Percentiles rank a stretch among this genome's conserved stretches.
These are phyloP conservation scores for Calocera viscosa DNA, from an alignment of 768 basidiomycete genomes.

Conservation along the genomic window DNA sequence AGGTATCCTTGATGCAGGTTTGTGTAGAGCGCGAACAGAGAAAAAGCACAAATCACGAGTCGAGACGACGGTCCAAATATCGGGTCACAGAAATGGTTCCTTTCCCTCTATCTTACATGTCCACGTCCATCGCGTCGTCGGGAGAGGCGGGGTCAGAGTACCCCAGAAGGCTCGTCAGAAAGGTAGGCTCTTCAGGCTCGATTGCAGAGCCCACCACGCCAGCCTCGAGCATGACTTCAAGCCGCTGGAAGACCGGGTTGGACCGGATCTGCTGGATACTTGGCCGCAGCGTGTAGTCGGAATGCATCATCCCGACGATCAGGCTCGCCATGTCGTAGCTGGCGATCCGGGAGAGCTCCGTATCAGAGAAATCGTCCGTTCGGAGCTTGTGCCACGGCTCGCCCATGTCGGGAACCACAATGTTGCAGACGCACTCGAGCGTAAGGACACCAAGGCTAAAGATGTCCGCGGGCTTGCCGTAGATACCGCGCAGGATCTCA, in stretches of 20 bases:
- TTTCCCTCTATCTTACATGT: slow-evolving; percentile 1
- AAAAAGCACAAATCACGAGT: not conserved
- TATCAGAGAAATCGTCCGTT: slow-evolving; percentile 79
- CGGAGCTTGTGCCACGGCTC: slow-evolving; percentile 89
- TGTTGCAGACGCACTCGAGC: slow-evolving; percentile 89
- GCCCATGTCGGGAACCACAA: slow-evolving; percentile 95
- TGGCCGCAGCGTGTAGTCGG: slow-evolving; percentile 49
- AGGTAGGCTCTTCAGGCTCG: slow-evolving; percentile 3
- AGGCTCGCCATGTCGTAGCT: slow-evolving; percentile 56
- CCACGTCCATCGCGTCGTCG: not conserved
- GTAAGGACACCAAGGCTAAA: slow-evolving; percentile 96
- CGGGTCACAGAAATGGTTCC: not conserved
- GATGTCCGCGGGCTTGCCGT: slow-evolving; percentile 88
- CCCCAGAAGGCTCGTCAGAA: not conserved
- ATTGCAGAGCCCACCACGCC: not conserved
- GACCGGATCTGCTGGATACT: slow-evolving; percentile 43
- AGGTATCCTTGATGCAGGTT: slow-evolving; percentile 4
- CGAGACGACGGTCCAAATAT: not conserved
- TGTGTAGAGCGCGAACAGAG: not conserved
- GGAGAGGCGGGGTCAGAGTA: not conserved
- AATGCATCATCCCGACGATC: slow-evolving; percentile 66
- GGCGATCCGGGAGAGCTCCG: slow-evolving; percentile 37
- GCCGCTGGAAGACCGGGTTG: slow-evolving; percentile 53
- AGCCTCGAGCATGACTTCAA: slow-evolving; percentile 49
- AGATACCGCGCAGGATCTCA: slow-evolving; percentile 82